phyloP scores from a whole-genome alignment of 257 asterid species.

The Jasminum sambac region DNA sequence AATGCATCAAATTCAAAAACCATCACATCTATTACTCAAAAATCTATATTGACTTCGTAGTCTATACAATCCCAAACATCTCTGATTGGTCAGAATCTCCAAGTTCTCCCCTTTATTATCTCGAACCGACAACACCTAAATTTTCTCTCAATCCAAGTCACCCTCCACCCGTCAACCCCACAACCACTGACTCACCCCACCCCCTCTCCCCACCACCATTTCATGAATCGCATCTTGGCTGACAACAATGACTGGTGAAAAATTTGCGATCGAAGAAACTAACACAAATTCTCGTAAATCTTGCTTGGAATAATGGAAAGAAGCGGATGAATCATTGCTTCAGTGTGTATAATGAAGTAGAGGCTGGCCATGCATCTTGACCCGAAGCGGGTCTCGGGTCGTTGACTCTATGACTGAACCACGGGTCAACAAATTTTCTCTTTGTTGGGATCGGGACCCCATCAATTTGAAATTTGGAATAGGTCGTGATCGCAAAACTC shows the following conservation, averaged over 20 bases:
- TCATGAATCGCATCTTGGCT: background rate
- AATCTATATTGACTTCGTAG: background rate
- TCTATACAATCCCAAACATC: background rate
- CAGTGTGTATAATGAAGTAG: conserved; percentile 91
- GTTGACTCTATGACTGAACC: no score
- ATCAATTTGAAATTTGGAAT: no score
- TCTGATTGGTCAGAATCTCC: background rate
- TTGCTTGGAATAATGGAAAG: conserved; percentile 90
- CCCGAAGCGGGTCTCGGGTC: conserved; percentile 86
- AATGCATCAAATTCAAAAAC: no score
- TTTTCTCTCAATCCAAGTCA: background rate
- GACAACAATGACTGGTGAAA: conserved; percentile 4
- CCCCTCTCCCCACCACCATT: background rate
- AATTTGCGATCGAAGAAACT: conserved; percentile 50
- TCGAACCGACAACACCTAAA: background rate
- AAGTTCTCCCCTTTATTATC: background rate
- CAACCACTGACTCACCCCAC: no score
- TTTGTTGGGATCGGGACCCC: no score
- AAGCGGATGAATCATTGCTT: conserved; percentile 75
- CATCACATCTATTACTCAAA: background rate
- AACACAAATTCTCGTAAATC: conserved; percentile 63
- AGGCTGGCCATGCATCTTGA: conserved; percentile 77
- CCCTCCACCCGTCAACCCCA: background rate
- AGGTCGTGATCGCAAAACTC: no score
- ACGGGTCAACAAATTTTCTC: no score